Evolutionary conservation across 352 stramenopile species (phyloP).

Genomic region (Globisporangium abappressorium): DNA sequence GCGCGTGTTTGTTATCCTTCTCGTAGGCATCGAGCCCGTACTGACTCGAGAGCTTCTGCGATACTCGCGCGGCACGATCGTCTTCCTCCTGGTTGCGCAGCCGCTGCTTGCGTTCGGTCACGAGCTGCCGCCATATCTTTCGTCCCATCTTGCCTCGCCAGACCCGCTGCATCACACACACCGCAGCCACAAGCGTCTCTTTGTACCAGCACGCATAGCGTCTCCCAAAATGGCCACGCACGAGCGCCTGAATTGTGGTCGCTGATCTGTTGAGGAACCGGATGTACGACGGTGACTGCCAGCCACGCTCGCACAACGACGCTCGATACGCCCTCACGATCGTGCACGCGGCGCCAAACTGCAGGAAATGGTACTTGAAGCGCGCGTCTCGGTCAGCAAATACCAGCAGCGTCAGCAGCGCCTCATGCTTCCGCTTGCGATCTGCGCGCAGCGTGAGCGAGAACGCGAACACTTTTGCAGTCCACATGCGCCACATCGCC

Average conservation of each 20-base stretch:
- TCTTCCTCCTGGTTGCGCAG: constrained; percentile 51
- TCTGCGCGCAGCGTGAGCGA: constrained; percentile 38
- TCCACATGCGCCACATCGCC: constrained; percentile 78
- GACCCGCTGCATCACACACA: constrained; percentile 42
- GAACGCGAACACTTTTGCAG: constrained; percentile 46
- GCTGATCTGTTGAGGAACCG: constrained; percentile 37
- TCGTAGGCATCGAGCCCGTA: constrained; percentile 49
- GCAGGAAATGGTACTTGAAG: constrained; percentile 36
- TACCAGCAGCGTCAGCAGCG: constrained; percentile 26
- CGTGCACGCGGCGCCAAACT: constrained; percentile 50
- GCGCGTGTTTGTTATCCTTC: constrained; percentile 29
- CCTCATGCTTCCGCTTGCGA: constrained; percentile 30
- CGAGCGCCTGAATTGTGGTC: constrained; percentile 53
- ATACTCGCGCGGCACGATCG: constrained; percentile 55
- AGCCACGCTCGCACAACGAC: constrained; percentile 49
- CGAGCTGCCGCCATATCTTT: constrained; percentile 51
- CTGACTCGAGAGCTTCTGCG: constrained; percentile 58
- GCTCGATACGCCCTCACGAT: constrained; percentile 46
- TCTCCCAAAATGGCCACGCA: constrained; percentile 48
- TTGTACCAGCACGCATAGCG: constrained; percentile 30
- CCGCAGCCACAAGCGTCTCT: constrained; percentile 29
- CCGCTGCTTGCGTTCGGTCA: constrained; percentile 39
- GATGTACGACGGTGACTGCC: constrained; percentile 53
- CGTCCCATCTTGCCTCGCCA: constrained; percentile 61
- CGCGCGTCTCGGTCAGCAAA: constrained; percentile 11